phyloP scores from a whole-genome alignment of 2,329 filamentous ascomycete genomes.

The Aureobasidium musti region DNA sequence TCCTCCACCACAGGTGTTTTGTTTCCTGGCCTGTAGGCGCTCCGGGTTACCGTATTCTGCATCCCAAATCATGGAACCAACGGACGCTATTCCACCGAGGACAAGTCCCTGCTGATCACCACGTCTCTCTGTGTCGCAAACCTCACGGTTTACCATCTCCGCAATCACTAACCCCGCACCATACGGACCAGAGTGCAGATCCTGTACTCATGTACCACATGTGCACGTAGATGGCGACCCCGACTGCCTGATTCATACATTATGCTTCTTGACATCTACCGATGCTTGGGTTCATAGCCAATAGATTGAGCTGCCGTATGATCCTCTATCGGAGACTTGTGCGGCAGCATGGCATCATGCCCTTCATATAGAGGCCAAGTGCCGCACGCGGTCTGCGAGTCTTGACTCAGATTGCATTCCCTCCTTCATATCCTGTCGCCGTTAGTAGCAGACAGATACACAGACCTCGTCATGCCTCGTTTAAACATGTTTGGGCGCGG shows the following conservation, averaged over 20 bases:
- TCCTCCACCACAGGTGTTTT: not conserved
- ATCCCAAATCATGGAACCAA: not conserved
- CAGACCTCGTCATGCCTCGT: constrained; percentile 28
- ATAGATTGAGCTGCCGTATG: not conserved
- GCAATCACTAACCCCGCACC: constrained; percentile 16
- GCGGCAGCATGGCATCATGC: not conserved
- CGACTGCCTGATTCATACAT: not conserved
- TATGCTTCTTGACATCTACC: not conserved
- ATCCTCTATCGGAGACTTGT: constrained; percentile 10
- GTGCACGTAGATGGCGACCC: not conserved
- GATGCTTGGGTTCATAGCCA: constrained; percentile 1
- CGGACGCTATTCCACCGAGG: not conserved
- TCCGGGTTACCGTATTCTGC: constrained; percentile 1
- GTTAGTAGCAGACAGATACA: not conserved
- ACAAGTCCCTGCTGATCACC: constrained; percentile 22
- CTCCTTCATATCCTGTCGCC: not conserved
- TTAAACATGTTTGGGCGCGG: constrained; percentile 39
- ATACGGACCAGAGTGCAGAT: not conserved
- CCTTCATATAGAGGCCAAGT: not conserved
- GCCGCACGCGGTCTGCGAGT: not conserved
- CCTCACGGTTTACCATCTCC: constrained; percentile 2
- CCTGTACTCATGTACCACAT: not conserved
- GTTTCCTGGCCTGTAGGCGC: not conserved
- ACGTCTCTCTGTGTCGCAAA: not conserved
- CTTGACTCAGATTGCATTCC: not conserved